phyloP scores from a whole-genome alignment of 257 asterid species.

The Plantago elongata region DNA sequence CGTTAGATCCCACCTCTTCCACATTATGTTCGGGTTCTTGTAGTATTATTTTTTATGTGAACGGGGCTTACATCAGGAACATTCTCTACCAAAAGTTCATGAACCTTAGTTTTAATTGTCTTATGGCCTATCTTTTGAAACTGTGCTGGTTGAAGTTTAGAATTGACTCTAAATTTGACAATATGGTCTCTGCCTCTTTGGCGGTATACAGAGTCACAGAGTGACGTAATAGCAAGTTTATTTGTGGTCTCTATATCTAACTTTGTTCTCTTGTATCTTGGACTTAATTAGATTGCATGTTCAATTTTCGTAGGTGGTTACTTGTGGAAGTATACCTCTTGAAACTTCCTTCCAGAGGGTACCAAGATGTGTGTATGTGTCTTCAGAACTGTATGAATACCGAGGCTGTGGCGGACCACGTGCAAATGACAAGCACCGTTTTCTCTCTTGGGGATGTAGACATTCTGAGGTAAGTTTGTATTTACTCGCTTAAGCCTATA shows the following conservation, averaged over 20 bases:
- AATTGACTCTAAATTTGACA: not conserved
- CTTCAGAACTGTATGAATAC: conserved; percentile 63
- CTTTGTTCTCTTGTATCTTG: not conserved
- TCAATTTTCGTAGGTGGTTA: conserved; percentile 48
- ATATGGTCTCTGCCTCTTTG: not conserved
- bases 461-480: conserved; percentile 55
- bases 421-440: conserved; percentile 57
- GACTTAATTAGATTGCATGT: not conserved
- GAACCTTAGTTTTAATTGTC: too few relatives aligned
- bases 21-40: too few relatives aligned
- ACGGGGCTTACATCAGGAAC: too few relatives aligned
- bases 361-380: conserved; percentile 67
- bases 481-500: not conserved
- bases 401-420: conserved; percentile 73
- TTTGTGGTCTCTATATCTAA: not conserved
- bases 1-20: too few relatives aligned
- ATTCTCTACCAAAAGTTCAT: too few relatives aligned
- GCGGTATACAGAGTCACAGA: not conserved
- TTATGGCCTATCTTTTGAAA: not conserved
- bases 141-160: not conserved
- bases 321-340: conserved; percentile 74
- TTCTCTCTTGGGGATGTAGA: conserved; percentile 66
- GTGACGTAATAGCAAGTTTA: not conserved
- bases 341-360: conserved; percentile 68
- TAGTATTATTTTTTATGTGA: too few relatives aligned